Conservation (phyloP, 2,329 filamentous ascomycete genomes). For the Akanthomyces muscarius region DNA sequence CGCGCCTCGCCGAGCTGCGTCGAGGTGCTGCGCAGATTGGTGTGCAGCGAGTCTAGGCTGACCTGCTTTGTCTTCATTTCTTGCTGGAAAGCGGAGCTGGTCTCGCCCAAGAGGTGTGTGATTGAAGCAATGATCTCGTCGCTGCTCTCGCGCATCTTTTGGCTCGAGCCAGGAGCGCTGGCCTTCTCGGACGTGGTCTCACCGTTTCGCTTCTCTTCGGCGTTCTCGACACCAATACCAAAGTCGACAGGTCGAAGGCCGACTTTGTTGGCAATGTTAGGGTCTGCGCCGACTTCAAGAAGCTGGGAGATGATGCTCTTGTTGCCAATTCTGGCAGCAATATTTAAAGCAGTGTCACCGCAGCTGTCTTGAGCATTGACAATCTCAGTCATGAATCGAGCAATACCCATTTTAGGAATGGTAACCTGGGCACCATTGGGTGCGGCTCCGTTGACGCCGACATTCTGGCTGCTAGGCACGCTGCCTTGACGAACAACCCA, state of each 20-base stretch:
- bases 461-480: slow-evolving; percentile 49
- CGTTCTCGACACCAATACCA: slow-evolving; percentile 70
- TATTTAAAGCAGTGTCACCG: slow-evolving; percentile 90
- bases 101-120: slow-evolving; percentile 74
- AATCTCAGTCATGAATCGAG: slow-evolving; percentile 93
- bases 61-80: slow-evolving; percentile 82
- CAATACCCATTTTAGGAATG: slow-evolving; percentile 73
- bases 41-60: slow-evolving; percentile 76
- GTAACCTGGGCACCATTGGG: slow-evolving; percentile 38
- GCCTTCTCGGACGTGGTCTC: slow-evolving; percentile 39
- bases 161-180: slow-evolving; percentile 42
- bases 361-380: slow-evolving; percentile 93
- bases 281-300: slow-evolving; percentile 89
- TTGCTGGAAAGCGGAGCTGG: slow-evolving; percentile 72
- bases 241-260: slow-evolving; percentile 91
- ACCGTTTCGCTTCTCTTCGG: slow-evolving; percentile 42
- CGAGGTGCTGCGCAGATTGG: slow-evolving; percentile 75
- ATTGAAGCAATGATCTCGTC: slow-evolving; percentile 79
- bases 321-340: slow-evolving; percentile 89
- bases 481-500: slow-evolving; percentile 88
- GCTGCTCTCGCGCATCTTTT: slow-evolving; percentile 66
- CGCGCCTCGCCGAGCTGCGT: slow-evolving; percentile 74
- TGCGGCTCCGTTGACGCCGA: slow-evolving; percentile 29
- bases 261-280: slow-evolving; percentile 85
- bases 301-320: slow-evolving; percentile 94